Percentiles rank a stretch among this genome's conserved stretches.
Evolutionary conservation across 495 filamentous ascomycete species (phyloP).

Genomic region (Hypoxylon cercidicola): DNA sequence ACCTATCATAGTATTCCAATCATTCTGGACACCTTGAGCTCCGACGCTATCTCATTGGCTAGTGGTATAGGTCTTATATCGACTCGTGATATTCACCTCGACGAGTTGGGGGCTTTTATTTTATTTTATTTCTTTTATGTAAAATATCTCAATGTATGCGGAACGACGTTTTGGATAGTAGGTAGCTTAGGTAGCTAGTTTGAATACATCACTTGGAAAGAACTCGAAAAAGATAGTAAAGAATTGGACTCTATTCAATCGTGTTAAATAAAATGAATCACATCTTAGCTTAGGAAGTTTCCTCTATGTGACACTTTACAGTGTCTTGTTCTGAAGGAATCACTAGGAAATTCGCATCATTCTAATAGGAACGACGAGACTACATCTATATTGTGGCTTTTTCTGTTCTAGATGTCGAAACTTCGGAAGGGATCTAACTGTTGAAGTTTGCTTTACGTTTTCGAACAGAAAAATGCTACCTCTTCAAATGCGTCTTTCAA

Average conservation of each 20-base stretch:
- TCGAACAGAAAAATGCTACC: not conserved
- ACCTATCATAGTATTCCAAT: constrained; percentile 34
- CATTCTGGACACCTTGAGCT: constrained; percentile 3
- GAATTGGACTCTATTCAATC: too few relatives aligned
- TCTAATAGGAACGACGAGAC: not conserved
- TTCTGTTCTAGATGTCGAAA: not conserved
- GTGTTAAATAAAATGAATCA: too few relatives aligned
- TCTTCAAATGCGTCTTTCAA: constrained; percentile 6
- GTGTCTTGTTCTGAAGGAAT: not conserved
- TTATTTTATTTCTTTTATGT: too few relatives aligned
- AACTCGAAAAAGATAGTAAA: too few relatives aligned
- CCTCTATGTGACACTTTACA: not conserved
- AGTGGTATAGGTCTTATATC: constrained; percentile 22
- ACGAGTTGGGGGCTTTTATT: constrained; percentile 1
- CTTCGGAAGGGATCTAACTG: not conserved
- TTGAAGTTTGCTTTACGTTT: not conserved
- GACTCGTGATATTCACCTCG: not conserved
- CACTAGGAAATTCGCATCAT: not conserved
- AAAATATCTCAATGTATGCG: too few relatives aligned
- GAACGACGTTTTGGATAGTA: too few relatives aligned
- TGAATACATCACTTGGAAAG: too few relatives aligned
- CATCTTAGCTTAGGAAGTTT: too few relatives aligned
- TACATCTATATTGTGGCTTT: not conserved
- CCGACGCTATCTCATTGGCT: constrained; percentile 30
- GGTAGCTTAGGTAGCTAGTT: too few relatives aligned